Conservation (phyloP, 306 rosid species). For the Prosopis cineraria region DNA sequence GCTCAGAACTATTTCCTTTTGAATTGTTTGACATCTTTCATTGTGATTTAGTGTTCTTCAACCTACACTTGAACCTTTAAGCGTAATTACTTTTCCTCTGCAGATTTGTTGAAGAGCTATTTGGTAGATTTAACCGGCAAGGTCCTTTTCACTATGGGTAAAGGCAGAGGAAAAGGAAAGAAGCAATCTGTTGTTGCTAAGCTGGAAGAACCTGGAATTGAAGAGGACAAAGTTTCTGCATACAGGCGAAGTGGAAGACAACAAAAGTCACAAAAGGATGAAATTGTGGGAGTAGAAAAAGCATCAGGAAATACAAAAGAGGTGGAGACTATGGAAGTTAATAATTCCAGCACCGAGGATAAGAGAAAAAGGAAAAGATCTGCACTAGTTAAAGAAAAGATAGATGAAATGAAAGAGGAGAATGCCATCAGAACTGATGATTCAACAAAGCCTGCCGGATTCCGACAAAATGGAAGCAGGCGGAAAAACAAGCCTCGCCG, state of each 20-base stretch:
- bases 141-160: slow-evolving; percentile 54
- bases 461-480: slow-evolving; percentile 83
- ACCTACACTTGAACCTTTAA: slow-evolving; percentile 30
- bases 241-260: slow-evolving; percentile 66
- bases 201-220: slow-evolving; percentile 57
- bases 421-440: slow-evolving; percentile 44
- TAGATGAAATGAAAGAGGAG: slow-evolving; percentile 55
- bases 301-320: slow-evolving; percentile 49
- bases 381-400: slow-evolving; percentile 50
- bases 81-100: slow-evolving; percentile 26
- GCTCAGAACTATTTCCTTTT: slow-evolving; percentile 29
- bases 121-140: slow-evolving; percentile 28
- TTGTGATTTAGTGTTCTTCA: slow-evolving; percentile 27
- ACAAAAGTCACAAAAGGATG: slow-evolving; percentile 53
- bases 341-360: slow-evolving; percentile 46
- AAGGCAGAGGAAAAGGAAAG: slow-evolving; percentile 79
- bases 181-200: slow-evolving; percentile 48
- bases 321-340: slow-evolving; percentile 46
- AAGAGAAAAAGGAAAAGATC: slow-evolving; percentile 66
- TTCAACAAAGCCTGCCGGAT: slow-evolving; percentile 61
- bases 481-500: slow-evolving; percentile 86
- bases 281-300: slow-evolving; percentile 52
- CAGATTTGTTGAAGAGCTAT: slow-evolving; percentile 40
- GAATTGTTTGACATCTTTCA: slow-evolving; percentile 25
- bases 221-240: slow-evolving; percentile 56